phyloP scores from a whole-genome alignment of 2,329 filamentous ascomycete genomes.

The Alternaria angustiovoidea region DNA sequence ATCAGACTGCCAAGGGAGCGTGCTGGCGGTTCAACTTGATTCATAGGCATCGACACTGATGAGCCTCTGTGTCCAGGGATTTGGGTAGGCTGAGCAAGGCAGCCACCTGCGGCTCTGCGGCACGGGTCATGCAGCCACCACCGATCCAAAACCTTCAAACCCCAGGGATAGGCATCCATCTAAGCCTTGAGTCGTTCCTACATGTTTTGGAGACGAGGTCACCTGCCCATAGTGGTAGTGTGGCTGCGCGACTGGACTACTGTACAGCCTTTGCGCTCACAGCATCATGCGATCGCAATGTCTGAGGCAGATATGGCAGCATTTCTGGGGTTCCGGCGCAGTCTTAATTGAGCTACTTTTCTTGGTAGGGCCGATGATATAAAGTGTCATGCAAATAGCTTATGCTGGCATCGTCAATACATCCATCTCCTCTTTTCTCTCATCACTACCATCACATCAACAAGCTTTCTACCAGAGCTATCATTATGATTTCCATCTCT shows the following conservation, averaged over 20 bases:
- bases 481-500: background rate
- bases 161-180: background rate
- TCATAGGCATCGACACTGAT: background rate
- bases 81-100: background rate
- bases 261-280: background rate
- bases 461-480: background rate
- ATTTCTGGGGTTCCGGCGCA: background rate
- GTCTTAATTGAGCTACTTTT: background rate
- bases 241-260: background rate
- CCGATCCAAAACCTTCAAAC: constrained; percentile 3
- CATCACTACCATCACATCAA: background rate
- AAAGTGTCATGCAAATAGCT: background rate
- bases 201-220: background rate
- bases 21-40: background rate
- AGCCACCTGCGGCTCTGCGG: constrained; percentile 5
- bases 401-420: background rate
- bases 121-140: constrained; percentile 4
- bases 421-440: background rate
- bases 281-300: background rate
- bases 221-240: background rate
- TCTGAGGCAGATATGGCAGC: background rate
- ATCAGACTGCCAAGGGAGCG: no score
- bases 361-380: background rate
- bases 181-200: background rate
- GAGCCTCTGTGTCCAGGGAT: background rate